Conservation (phyloP, 164 flowering plant species). For the Chloranthus sessilifolius region DNA sequence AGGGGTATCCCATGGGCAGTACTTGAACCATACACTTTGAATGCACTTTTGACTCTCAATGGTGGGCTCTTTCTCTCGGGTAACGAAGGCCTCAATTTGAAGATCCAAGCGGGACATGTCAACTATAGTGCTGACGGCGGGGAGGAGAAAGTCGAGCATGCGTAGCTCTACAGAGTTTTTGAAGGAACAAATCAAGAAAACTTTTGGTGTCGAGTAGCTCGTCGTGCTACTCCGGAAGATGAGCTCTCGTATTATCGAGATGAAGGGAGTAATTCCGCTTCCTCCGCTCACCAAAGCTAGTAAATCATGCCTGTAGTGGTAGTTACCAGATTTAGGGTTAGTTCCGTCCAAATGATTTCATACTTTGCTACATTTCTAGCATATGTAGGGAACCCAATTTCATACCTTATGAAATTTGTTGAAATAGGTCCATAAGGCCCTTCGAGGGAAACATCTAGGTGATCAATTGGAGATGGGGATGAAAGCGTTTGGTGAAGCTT, state of each 20-base stretch:
- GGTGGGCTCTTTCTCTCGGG: conserved; percentile 48
- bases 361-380: too few relatives aligned
- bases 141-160: conserved; percentile 64
- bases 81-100: conserved; percentile 67
- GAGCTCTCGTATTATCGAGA: conserved; percentile 59
- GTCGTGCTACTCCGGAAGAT: conserved; percentile 20
- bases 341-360: too few relatives aligned
- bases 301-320: conserved; percentile 70
- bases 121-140: conserved; percentile 25
- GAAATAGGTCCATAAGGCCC: conserved; percentile 89
- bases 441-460: conserved; percentile 61
- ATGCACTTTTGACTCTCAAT: conserved; percentile 15
- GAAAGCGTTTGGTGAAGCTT: conserved; percentile 57
- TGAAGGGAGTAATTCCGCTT: conserved; percentile 70
- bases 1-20: conserved; percentile 36
- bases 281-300: conserved; percentile 82
- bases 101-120: conserved; percentile 36
- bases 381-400: too few relatives aligned
- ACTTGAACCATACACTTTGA: conserved; percentile 52
- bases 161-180: conserved; percentile 48
- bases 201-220: conserved; percentile 34
- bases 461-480: conserved; percentile 36
- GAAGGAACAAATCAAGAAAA: conserved; percentile 45
- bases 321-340: conserved; percentile 10
- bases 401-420: conserved; percentile 57